Conservation (phyloP, 2,329 filamentous ascomycete genomes). For the Phialocephala subalpina region DNA sequence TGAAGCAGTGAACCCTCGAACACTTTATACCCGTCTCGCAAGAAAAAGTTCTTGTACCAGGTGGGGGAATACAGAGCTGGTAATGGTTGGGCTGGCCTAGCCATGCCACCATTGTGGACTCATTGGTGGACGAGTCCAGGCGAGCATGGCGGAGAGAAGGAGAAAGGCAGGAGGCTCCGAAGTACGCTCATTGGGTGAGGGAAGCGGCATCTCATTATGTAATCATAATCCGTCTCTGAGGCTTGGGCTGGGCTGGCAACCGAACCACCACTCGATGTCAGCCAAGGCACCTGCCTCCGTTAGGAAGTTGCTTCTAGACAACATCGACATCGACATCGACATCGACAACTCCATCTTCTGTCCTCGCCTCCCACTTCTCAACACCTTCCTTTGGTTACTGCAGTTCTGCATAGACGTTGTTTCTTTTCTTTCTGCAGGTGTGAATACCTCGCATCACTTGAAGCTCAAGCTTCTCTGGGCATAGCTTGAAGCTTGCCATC, state of each 20-base stretch:
- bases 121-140: too few species aligned
- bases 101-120: too few species aligned
- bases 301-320: neutral
- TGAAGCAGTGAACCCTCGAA: neutral
- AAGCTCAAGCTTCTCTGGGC: constrained; percentile 16
- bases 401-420: neutral
- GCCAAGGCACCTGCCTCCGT: neutral
- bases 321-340: neutral
- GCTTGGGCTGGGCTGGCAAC: neutral
- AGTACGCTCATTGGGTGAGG: too few species aligned
- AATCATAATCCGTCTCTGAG: neutral
- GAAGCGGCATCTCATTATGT: neutral
- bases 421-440: neutral
- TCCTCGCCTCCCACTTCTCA: neutral
- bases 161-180: too few species aligned
- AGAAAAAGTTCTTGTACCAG: neutral
- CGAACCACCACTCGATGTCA: neutral
- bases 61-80: neutral
- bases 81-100: too few species aligned
- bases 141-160: too few species aligned
- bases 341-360: neutral
- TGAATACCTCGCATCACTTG: constrained; percentile 2
- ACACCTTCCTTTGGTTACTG: neutral
- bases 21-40: neutral
- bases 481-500: constrained; percentile 6